Conservation (phyloP, 2,329 filamentous ascomycete species). For the Pseudopithomyces maydicus region DNA sequence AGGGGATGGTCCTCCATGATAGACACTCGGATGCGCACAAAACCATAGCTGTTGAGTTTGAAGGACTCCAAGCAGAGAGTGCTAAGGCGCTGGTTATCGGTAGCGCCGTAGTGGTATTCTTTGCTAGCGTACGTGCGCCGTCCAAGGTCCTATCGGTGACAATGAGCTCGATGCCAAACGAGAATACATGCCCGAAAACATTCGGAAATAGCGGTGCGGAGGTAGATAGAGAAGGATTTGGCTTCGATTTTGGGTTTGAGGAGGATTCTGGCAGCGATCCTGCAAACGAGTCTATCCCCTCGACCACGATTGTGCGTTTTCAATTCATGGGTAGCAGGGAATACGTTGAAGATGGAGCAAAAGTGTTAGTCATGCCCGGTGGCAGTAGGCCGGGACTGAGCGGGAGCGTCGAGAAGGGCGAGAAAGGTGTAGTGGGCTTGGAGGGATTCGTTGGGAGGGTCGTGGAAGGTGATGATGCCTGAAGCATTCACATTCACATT, state of each 20-base stretch:
- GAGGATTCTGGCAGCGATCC: conserved; percentile 53
- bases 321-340: conserved; percentile 72
- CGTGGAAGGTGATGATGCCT: conserved; percentile 17
- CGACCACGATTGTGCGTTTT: conserved; percentile 61
- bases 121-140: conserved; percentile 82
- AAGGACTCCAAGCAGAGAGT: conserved; percentile 56
- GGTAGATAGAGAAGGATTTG: conserved; percentile 52
- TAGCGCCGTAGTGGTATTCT: conserved; percentile 78
- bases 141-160: conserved; percentile 69
- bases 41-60: conserved; percentile 68
- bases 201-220: conserved; percentile 21
- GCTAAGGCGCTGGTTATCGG: conserved; percentile 68
- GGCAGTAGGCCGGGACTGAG: conserved; percentile 66
- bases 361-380: conserved; percentile 73
- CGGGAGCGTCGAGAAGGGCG: conserved; percentile 59
- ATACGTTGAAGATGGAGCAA: conserved; percentile 74
- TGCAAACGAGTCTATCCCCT: conserved; percentile 44
- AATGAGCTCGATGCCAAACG: conserved; percentile 22
- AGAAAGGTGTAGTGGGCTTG: conserved; percentile 61
- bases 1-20: conserved; percentile 80
- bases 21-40: conserved; percentile 60
- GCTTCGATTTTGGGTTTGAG: conserved; percentile 60
- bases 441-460: conserved; percentile 76
- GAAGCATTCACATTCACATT: background rate
- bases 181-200: conserved; percentile 14